Evolutionary conservation across 2,329 filamentous ascomycete genomes (phyloP), one percentile per base, ranked within the genome.

Genomic region (Diaporthe velutina): DNA sequence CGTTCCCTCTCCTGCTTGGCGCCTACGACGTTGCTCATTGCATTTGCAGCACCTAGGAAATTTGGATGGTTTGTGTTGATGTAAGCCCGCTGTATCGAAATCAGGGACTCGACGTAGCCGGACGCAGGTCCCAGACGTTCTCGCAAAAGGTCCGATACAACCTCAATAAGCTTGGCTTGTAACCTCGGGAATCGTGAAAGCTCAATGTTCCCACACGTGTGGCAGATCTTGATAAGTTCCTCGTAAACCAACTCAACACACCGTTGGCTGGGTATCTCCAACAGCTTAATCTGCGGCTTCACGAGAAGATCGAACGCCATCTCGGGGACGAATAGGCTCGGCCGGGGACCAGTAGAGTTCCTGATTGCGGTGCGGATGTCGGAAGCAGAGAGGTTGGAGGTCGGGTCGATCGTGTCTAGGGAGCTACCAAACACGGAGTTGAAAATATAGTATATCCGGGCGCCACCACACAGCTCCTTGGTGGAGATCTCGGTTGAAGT

Each of bases 1-100:
- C 95, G 93, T 84, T 99, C 96, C 79, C 95, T 93, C 78, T 99
- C 97, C 83, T 98, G 95, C 85, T 97, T 98, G 82, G 94, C 96
- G 81, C 92, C 94, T 76, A 99, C 97, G 61, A 99, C 96, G 64
- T 97, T 95, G 78, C 95, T 96, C 97, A 99, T 99, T 77, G 97
- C 97, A 48, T 96, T 96, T 30, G 97, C 96, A 22, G 97, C 97
- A 58, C 97, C 97, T 22, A 98, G 91, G 87, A 99, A 99, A 84
- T 99, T 99, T 66, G 97, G 97, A 83, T 99, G 97, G 81, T 99
- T 99, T 55, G 97, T 99, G 87, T 99, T 99, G 86, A 99, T 98
- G 85, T 99, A 99, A 28, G 97, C 97, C 78, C 97, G 91, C 85
- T 99, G 97, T 76, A 99, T 99, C 35, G 97, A 94, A 78, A 99